These are phyloP conservation scores for Pseudogymnoascus sp. DNA, from an alignment of 2,329 filamentous ascomycete species.

Conservation along the genomic window DNA sequence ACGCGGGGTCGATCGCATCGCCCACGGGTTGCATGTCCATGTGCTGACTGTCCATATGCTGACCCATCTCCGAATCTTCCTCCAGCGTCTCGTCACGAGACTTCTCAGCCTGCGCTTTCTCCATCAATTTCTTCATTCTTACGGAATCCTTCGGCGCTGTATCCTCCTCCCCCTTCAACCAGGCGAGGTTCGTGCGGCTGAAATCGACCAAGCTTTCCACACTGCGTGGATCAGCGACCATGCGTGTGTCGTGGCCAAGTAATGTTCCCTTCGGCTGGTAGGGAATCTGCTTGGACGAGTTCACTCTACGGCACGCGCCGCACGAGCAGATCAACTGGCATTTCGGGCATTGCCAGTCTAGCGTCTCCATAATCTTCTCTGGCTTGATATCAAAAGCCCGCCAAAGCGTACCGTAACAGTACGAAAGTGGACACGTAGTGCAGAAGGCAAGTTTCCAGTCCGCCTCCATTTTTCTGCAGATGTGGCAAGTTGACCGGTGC, in stretches of 20 bases:
- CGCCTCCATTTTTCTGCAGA: constrained; percentile 72
- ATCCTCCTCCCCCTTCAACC: constrained; percentile 57
- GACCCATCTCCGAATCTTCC: neutral
- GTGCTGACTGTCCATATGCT: constrained; percentile 1
- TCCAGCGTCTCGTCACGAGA: constrained; percentile 17
- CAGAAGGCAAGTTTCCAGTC: constrained; percentile 81
- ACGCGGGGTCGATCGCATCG: neutral
- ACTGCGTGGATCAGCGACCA: constrained; percentile 83
- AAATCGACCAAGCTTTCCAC: constrained; percentile 89
- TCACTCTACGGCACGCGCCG: constrained; percentile 59
- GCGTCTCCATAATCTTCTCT: constrained; percentile 68
- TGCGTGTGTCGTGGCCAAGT: constrained; percentile 82
- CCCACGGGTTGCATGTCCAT: neutral
- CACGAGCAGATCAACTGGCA: constrained; percentile 85
- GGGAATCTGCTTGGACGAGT: constrained; percentile 57
- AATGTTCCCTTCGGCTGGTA: constrained; percentile 83
- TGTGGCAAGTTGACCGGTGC: constrained; percentile 59
- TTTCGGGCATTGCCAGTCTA: constrained; percentile 80
- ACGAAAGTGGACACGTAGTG: constrained; percentile 64
- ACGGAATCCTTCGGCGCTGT: constrained; percentile 36
- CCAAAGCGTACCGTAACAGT: constrained; percentile 91
- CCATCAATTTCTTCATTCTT: constrained; percentile 27
- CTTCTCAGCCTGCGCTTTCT: constrained; percentile 27
- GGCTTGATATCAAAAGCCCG: constrained; percentile 88
- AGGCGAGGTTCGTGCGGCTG: constrained; percentile 75